These are phyloP conservation scores for Solanum appendiculatum DNA, from an alignment of 257 asterid genomes.

Conservation along the genomic window DNA sequence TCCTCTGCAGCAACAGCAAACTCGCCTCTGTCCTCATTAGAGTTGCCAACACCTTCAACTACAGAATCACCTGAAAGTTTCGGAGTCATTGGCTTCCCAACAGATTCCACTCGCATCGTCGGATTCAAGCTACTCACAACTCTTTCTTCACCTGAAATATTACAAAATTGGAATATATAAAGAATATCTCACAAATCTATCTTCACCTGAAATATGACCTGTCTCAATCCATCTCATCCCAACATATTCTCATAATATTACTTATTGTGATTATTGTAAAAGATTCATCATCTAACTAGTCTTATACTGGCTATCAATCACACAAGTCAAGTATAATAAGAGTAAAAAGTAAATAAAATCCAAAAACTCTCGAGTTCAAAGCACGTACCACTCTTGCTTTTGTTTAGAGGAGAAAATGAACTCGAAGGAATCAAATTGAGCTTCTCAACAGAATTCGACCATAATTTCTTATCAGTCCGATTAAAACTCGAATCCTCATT, in stretches of 20 bases:
- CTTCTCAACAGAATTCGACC: slow-evolving; percentile 17
- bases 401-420: slow-evolving; percentile 41
- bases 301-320: neutral
- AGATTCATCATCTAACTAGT: neutral
- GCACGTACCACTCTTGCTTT: slow-evolving; percentile 39
- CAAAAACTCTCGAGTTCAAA: neutral
- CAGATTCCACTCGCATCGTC: slow-evolving; percentile 44
- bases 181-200: neutral
- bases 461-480: neutral
- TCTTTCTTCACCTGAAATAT: neutral
- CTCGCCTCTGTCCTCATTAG: slow-evolving; percentile 51
- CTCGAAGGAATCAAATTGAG: slow-evolving; percentile 30
- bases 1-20: slow-evolving; percentile 34
- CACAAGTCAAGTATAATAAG: neutral
- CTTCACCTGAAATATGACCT: neutral
- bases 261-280: neutral
- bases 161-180: neutral
- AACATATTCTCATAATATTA: neutral
- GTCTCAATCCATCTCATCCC: neutral
- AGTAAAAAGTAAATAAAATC: neutral
- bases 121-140: slow-evolving; percentile 25
- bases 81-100: slow-evolving; percentile 57
- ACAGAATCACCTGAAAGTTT: slow-evolving; percentile 46
- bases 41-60: slow-evolving; percentile 55
- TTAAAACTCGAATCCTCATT: slow-evolving; percentile 15